Base-by-base conservation (phyloP, 768 basidiomycete genomes). In the Lactifluus subvellereus region DNA sequence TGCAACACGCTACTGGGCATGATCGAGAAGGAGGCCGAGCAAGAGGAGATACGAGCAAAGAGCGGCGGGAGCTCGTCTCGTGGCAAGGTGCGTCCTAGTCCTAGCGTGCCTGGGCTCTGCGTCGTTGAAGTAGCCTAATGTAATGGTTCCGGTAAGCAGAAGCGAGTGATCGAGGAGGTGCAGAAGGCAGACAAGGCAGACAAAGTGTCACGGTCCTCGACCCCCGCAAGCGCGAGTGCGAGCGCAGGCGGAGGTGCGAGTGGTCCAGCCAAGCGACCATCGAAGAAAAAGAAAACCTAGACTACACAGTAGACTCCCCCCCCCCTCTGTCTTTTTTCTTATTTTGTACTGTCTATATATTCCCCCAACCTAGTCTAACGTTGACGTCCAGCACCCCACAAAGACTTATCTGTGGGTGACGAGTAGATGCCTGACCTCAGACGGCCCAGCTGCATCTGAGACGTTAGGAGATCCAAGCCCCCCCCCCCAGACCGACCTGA, bases 11-110 rank as follows among this genome's bases (percentile, higher is more conserved):
- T 98, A 42, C 70, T 97, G 32, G 80, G 85, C 10, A 91, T 97
- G 84, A 91, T 99, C 65, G 88, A 92, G 77, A 96, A 95, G 78
- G 96, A 98, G 74, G 88, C 86, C 0, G 82, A 82, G 71, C 80
- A 82, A 63, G 83, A 84, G 40, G 88, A 89, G 71, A 86, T 88
- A 69, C 86, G 83, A 73, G 74, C 79, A 35, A 88, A 85, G 69
- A 79, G 81, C 2, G 70, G 71, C 43, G 75, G 72, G 68, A 71
- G 72, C 64, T 52, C 64, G 27, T 62, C 77, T 1, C 83, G 85
- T 71, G 82, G 85, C 47, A 91, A 90, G 82, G 88, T 88, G 49
- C 4, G 82, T 67, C 27, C 27, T 27, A 27, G 27, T 27, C 27
- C 2, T 9, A 40, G 30, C 35, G 13, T 13, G 6, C 32, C 52